phyloP scores from a whole-genome alignment of 176 grass and related monocot genomes.

The Hyparrhenia diplandra region DNA sequence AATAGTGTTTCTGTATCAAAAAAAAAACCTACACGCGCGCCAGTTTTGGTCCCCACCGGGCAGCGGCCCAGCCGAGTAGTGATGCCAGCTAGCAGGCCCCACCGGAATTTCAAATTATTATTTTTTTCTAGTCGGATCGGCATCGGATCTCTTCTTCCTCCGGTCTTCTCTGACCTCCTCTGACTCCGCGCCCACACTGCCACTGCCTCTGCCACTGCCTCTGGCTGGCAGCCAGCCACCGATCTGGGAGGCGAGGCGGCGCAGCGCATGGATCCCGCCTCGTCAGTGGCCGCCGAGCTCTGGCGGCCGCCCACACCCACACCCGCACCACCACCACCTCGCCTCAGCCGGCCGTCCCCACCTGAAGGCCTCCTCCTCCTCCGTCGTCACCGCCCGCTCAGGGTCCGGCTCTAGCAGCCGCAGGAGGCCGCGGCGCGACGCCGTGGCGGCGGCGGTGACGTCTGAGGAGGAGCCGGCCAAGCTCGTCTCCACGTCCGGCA shows the following conservation, averaged over 20 bases:
- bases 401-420: conserved; percentile 5
- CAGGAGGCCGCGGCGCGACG: background rate
- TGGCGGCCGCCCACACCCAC: conserved; percentile 28
- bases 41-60: too few species aligned
- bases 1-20: too few species aligned
- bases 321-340: background rate
- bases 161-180: background rate
- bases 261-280: conserved; percentile 17
- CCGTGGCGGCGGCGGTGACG: background rate
- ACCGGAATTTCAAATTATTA: too few species aligned
- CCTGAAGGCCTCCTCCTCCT: conserved; percentile 24
- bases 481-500: conserved; percentile 43
- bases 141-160: background rate
- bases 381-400: conserved; percentile 33
- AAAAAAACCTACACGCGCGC: too few species aligned
- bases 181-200: background rate
- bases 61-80: too few species aligned
- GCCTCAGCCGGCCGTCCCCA: background rate
- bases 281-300: conserved; percentile 21
- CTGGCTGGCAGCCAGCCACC: background rate
- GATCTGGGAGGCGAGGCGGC: conserved; percentile 2
- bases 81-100: too few species aligned
- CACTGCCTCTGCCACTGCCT: background rate
- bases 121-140: too few species aligned
- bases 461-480: conserved; percentile 48